Evolutionary conservation across 1,139 yeast species (phyloP).

Genomic region (Debaryomyces udenii): DNA sequence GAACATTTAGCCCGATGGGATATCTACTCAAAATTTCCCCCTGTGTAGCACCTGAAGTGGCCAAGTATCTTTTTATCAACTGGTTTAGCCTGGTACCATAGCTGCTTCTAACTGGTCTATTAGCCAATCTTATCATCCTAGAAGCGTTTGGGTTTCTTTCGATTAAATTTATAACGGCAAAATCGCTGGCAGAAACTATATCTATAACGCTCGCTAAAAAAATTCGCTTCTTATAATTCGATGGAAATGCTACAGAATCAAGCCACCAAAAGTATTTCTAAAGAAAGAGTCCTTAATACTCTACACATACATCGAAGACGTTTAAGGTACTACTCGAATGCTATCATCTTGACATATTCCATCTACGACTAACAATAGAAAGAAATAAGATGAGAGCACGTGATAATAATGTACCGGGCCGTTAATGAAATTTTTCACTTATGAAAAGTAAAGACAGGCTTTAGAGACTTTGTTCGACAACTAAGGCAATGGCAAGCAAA

Average conservation of each 20-base stretch:
- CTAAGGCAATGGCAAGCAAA: background rate
- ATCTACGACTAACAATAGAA: too few species aligned
- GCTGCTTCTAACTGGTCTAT: background rate
- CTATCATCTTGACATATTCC: too few species aligned
- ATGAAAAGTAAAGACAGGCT: background rate
- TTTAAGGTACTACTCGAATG: too few species aligned
- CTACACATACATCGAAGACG: too few species aligned
- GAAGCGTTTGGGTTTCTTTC: background rate
- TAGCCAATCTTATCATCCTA: conserved; percentile 5
- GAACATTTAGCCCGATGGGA: conserved; percentile 61
- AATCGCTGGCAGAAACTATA: conserved; percentile 1
- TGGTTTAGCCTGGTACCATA: conserved; percentile 1
- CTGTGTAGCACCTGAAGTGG: conserved; percentile 5
- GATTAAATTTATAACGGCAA: background rate
- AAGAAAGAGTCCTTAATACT: too few species aligned
- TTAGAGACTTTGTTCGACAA: background rate
- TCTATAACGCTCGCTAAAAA: background rate
- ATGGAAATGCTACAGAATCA: too few species aligned
- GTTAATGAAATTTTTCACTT: conserved; percentile 8
- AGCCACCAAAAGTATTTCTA: too few species aligned
- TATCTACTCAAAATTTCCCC: conserved; percentile 42
- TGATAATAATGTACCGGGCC: conserved; percentile 8
- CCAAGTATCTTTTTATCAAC: conserved; percentile 7
- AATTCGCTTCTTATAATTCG: too few species aligned
- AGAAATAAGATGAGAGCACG: conserved; percentile 1